Base-by-base conservation (phyloP, 1,284 basidiomycete species). In the Cutaneotrichosporon mucoides region DNA sequence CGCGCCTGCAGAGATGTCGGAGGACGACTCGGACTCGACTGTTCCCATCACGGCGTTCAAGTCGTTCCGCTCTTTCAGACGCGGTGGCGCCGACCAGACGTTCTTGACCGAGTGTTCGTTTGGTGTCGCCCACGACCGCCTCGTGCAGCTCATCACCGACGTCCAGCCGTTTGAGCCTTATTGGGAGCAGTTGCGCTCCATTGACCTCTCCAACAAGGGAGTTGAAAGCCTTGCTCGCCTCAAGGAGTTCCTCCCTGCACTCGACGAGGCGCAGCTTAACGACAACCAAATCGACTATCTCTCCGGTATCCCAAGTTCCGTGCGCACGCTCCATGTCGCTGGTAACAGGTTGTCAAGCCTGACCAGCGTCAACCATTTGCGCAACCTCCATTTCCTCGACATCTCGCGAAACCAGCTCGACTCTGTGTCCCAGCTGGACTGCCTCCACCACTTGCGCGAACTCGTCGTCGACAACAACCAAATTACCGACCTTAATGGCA, bases 21-120 rank as follows among this genome's bases (percentile, higher is more conserved):
- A 46, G 10, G 56, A 61, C 5, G 59, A 64, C 15, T 55, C 45
- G 12, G 45, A 58, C n/a, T 57, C 66, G n/a, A 60, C 66, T 12
- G 54, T 60, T 34, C 59, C 57, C 4, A 34, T 68, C 36, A 55
- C 60, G 2, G 53, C 53, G 0, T 68, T 64, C 63, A 56, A 54
- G 37, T 60, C 68, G 2, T 67, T 68, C 60, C 60, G 62, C 8
- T 68, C 66, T 3, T 62, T 64, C 61, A 16, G 53, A 13, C 52
- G 66, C 7, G 63, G 65, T 9, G 59, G 64, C 1, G 80, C 76
- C 43, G 86, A 89, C 68, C 86, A 84, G 43, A 96, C 93, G 0
- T 94, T 95, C 80, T 81, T 97, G 64, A 84, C 82, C 38, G 92
- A 97, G 70, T 96, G 93, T 71, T 97, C 93, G 35, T 99, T 99